phyloP scores from a whole-genome alignment of 2,329 filamentous ascomycete genomes.

The Penicillium sp. region DNA sequence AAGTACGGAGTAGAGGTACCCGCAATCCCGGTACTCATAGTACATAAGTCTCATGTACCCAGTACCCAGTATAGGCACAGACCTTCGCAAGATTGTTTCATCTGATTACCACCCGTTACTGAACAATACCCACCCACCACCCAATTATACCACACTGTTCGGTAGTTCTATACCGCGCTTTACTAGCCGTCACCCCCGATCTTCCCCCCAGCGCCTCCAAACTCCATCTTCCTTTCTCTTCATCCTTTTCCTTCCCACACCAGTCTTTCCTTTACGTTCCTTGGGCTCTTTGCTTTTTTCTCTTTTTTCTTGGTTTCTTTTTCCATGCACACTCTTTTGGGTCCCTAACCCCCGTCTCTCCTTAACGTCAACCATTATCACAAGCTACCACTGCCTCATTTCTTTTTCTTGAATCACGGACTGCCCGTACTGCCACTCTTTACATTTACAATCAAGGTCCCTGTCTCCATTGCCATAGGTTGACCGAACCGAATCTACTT shows the following conservation, averaged over 20 bases:
- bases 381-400: constrained; percentile 16
- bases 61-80: constrained; percentile 8
- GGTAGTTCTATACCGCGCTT: constrained; percentile 8
- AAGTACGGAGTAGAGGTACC: not conserved
- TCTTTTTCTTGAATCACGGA: constrained; percentile 14
- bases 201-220: constrained; percentile 10
- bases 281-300: constrained; percentile 14
- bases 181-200: constrained; percentile 11
- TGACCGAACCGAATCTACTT: constrained; percentile 3
- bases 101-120: constrained; percentile 8
- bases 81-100: constrained; percentile 4
- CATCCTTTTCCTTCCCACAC: constrained; percentile 11
- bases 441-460: constrained; percentile 5
- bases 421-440: constrained; percentile 10
- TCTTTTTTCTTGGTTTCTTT: constrained; percentile 14
- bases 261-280: constrained; percentile 16
- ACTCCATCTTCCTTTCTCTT: constrained; percentile 14
- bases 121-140: constrained; percentile 1
- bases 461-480: not conserved
- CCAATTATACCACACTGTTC: constrained; percentile 7
- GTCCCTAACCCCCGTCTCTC: constrained; percentile 19
- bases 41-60: constrained; percentile 11
- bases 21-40: not conserved
- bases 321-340: constrained; percentile 15
- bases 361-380: constrained; percentile 15